phyloP scores from a whole-genome alignment of 768 basidiomycete genomes.

The Trametes coccinea region DNA sequence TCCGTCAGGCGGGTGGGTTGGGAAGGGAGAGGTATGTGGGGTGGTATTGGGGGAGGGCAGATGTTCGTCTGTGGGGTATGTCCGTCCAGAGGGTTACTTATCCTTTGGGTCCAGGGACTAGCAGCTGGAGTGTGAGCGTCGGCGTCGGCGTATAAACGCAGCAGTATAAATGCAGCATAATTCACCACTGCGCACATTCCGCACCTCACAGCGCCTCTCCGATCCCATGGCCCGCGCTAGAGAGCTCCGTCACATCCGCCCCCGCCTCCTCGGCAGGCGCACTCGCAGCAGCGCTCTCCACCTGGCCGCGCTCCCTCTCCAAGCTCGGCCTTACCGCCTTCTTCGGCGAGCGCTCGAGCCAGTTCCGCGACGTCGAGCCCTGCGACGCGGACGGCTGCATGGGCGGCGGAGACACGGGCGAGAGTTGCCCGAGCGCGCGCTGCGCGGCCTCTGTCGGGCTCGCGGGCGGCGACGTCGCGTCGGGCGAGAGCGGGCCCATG shows the following conservation, averaged over 20 bases:
- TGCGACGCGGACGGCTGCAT: background rate
- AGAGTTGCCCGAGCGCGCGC: constrained; percentile 4
- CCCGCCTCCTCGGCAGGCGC: background rate
- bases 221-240: constrained; percentile 15
- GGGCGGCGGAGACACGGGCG: background rate
- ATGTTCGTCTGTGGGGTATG: no score
- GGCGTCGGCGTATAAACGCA: no score
- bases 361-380: constrained; percentile 6
- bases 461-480: constrained; percentile 4
- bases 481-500: constrained; percentile 24
- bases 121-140: no score
- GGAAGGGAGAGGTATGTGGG: no score
- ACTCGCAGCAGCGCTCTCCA: background rate
- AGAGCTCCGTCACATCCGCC: constrained; percentile 14
- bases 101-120: no score
- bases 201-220: constrained; percentile 17
- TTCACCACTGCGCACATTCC: no score
- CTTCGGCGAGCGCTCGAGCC: constrained; percentile 25
- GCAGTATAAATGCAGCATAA: no score
- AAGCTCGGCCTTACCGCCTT: constrained; percentile 14
- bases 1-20: no score
- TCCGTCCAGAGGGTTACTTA: no score
- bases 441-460: background rate
- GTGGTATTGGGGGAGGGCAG: no score
- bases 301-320: constrained; percentile 1